Evolutionary conservation across 768 basidiomycete species (phyloP).

Genomic region (Lactifluus pinguis): DNA sequence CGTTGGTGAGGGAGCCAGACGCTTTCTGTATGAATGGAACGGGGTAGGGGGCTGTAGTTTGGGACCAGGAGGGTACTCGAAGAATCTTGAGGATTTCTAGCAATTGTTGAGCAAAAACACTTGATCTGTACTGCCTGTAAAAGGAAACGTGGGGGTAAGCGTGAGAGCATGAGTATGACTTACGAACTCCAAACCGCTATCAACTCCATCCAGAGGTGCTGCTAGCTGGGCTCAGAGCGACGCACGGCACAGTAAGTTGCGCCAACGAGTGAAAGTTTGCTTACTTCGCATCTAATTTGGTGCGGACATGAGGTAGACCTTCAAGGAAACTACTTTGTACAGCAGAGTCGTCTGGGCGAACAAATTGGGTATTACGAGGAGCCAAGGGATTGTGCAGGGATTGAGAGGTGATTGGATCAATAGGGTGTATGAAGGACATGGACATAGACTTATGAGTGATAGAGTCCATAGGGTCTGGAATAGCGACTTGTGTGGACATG

Average conservation of each 20-base stretch:
- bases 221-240: slow-evolving; percentile 1
- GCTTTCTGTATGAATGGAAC: slow-evolving; percentile 64
- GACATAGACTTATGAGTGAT: slow-evolving; percentile 1
- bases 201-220: slow-evolving; percentile 17
- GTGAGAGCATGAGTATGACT: slow-evolving; percentile 27
- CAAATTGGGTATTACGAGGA: slow-evolving; percentile 26
- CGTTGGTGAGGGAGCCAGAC: slow-evolving; percentile 90
- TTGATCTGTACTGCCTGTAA: slow-evolving; percentile 55
- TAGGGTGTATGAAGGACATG: slow-evolving; percentile 2
- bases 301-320: slow-evolving; percentile 48
- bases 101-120: slow-evolving; percentile 44
- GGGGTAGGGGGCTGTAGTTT: slow-evolving; percentile 36
- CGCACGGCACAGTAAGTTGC: slow-evolving; percentile 20
- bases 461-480: slow-evolving; percentile 11
- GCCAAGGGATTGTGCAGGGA: slow-evolving; percentile 26
- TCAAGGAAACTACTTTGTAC: slow-evolving; percentile 43
- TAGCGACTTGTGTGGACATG: slow-evolving; percentile 16
- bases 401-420: not conserved
- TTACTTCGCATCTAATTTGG: slow-evolving; percentile 63
- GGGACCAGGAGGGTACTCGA: slow-evolving; percentile 51
- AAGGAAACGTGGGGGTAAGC: slow-evolving; percentile 11
- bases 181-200: slow-evolving; percentile 28
- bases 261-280: slow-evolving; percentile 26
- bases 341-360: slow-evolving; percentile 30
- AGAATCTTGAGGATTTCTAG: slow-evolving; percentile 48